Percentiles rank a stretch among this genome's conserved stretches.
Evolutionary conservation across 306 rosid species (phyloP).

Genomic region (Lathyrus oleraceus): DNA sequence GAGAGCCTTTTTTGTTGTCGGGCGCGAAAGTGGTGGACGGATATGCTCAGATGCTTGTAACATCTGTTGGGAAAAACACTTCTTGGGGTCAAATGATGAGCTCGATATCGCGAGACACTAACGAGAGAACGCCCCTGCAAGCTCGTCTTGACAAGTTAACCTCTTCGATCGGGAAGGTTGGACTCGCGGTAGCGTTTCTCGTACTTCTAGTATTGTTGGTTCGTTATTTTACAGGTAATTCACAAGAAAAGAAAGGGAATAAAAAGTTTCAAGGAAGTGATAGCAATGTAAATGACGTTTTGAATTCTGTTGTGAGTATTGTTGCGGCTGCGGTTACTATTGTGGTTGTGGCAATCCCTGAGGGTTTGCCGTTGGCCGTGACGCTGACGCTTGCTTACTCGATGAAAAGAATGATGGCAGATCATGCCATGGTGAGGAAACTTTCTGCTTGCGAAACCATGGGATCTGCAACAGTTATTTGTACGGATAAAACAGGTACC

Average conservation of each 20-base stretch:
- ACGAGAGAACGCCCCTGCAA: conserved; percentile 76
- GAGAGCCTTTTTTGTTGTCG: conserved; percentile 68
- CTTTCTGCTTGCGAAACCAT: conserved; percentile 89
- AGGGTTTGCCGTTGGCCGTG: conserved; percentile 86
- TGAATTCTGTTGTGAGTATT: conserved; percentile 58
- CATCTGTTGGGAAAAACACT: conserved; percentile 81
- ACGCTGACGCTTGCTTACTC: conserved; percentile 88
- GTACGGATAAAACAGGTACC: conserved; percentile 88
- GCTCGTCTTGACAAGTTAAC: conserved; percentile 80
- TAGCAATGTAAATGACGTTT: conserved; percentile 40
- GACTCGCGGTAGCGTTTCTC: conserved; percentile 79
- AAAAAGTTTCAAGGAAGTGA: conserved; percentile 49
- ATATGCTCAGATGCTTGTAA: conserved; percentile 62
- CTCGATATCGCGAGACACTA: conserved; percentile 61
- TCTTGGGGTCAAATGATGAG: conserved; percentile 95
- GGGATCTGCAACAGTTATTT: conserved; percentile 92
- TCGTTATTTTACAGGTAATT: conserved; percentile 77
- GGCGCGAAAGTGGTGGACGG: conserved; percentile 86
- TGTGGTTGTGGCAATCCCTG: conserved; percentile 94
- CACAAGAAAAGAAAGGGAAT: conserved; percentile 49
- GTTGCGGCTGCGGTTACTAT: conserved; percentile 79
- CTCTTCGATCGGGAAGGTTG: conserved; percentile 80
- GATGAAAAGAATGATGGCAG: conserved; percentile 94
- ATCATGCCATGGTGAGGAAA: conserved; percentile 91
- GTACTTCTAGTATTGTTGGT: conserved; percentile 71